phyloP scores from a whole-genome alignment of 768 basidiomycete species.

The Leccinellum albellum region DNA sequence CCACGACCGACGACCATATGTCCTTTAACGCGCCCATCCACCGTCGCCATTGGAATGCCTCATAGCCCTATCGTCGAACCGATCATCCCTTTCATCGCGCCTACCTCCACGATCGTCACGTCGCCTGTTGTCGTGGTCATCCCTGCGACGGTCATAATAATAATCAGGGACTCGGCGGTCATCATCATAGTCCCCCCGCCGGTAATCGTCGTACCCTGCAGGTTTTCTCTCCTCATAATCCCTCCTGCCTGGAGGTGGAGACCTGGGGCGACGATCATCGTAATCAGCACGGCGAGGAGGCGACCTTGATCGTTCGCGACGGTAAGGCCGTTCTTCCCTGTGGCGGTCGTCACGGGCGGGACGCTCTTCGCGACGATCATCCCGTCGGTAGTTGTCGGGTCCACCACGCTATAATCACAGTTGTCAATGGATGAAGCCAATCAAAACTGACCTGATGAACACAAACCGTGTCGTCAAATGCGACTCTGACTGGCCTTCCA shows the following conservation, averaged over 20 bases:
- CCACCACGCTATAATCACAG: constrained; percentile 49
- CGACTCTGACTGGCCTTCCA: constrained; percentile 73
- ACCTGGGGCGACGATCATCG: constrained; percentile 80
- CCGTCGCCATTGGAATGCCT: constrained; percentile 77
- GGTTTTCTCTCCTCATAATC: constrained; percentile 81
- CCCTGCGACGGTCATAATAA: constrained; percentile 86
- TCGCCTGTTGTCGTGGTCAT: constrained; percentile 54
- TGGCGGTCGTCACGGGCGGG: constrained; percentile 51
- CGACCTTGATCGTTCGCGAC: constrained; percentile 82
- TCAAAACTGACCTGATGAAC: neutral
- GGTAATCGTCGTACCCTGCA: constrained; percentile 90
- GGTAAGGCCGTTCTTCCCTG: constrained; percentile 49
- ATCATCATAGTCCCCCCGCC: constrained; percentile 77
- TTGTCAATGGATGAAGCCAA: neutral
- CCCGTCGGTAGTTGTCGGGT: constrained; percentile 72
- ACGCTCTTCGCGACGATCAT: constrained; percentile 64
- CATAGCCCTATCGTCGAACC: constrained; percentile 70
- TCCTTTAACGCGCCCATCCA: constrained; percentile 68
- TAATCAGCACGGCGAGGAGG: constrained; percentile 68
- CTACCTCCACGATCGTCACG: constrained; percentile 69
- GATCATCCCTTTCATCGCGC: constrained; percentile 82
- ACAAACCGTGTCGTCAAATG: constrained; percentile 58
- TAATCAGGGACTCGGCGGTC: constrained; percentile 79
- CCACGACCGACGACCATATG: constrained; percentile 35
- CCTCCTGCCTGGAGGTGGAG: constrained; percentile 70